These are phyloP conservation scores for Elsinoe necatrix DNA, from an alignment of 2,329 filamentous ascomycete genomes.

Conservation along the genomic window DNA sequence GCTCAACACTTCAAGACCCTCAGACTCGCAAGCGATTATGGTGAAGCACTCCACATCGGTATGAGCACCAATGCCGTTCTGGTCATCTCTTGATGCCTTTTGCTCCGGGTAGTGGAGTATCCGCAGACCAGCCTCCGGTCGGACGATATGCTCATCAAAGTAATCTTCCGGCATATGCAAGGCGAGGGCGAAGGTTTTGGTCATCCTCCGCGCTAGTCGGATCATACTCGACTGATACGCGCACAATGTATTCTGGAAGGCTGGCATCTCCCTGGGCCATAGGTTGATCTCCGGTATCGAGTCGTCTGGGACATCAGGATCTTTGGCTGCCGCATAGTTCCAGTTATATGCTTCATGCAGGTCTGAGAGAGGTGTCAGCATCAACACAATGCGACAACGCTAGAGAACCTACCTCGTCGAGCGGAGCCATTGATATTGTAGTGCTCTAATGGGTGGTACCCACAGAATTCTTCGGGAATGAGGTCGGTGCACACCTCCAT, in stretches of 20 bases:
- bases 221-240: conserved; percentile 32
- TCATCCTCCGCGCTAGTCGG: conserved; percentile 32
- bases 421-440: conserved; percentile 37
- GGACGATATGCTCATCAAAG: conserved; percentile 32
- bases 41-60: conserved; percentile 43
- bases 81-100: conserved; percentile 23
- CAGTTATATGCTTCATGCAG: conserved; percentile 27
- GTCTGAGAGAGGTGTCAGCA: conserved; percentile 19
- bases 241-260: conserved; percentile 30
- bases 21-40: conserved; percentile 37
- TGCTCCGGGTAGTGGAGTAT: conserved; percentile 38
- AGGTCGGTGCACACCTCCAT: conserved; percentile 39
- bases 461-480: conserved; percentile 31
- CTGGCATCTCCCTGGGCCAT: conserved; percentile 28
- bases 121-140: conserved; percentile 31
- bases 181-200: conserved; percentile 36
- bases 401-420: conserved; percentile 41
- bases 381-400: conserved; percentile 35
- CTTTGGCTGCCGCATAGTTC: conserved; percentile 19
- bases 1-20: conserved; percentile 35
- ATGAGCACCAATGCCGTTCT: conserved; percentile 32
- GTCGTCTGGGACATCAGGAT: conserved; percentile 18
- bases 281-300: conserved; percentile 23
- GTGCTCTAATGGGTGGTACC: conserved; percentile 29
- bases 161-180: conserved; percentile 34